Base-by-base conservation (phyloP, 179 eudicot genomes). In the Vitellaria paradoxa region DNA sequence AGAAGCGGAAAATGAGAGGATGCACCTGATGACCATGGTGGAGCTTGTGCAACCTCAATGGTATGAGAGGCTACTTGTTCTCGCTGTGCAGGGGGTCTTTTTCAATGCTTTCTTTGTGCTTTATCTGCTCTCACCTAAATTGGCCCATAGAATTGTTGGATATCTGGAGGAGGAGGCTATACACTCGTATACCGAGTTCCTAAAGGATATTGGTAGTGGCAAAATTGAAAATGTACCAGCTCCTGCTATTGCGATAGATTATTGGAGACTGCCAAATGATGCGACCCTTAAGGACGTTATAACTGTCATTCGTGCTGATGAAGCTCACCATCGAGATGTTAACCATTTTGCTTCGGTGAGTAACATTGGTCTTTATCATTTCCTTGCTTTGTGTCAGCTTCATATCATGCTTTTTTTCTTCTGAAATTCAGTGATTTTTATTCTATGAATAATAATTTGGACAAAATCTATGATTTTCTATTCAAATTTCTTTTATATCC, bases 311-410 rank as follows among this genome's bases (percentile, higher is more conserved):
- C 91, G 97, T 53, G 98, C 98, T 77, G 98, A 94, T 79, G 98
- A 94, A 86, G 97, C 98, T 84, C 97, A 94, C 77, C 98, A 92
- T 79, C 92, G 98, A 55, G 98, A 92, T 87, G 98, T 94, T 77
- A 94, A 94, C 82, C 98, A 94, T 81, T 94, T 89, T 79, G 97
- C 98, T 80, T 94, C 98, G 68, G 97, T 94, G 78, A 90, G 98
- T 92, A 17, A 21, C 26, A 67, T 30, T 56, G 14, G 18, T 61
- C 49, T 18, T 64, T 8, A 47, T 65, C 40, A 4, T 24, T 23
- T 7, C 23, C 14, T n/a, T 7, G 11, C 40, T 74, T 1, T 68
- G n/a, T 69, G 57, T 55, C 20, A n/a, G 17, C 46, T 69, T 42
- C 21, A 17, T 53, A 2, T 70, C 9, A 7, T 45, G 24, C 5